Evolutionary conservation across 2,329 filamentous ascomycete species (phyloP).

Genomic region (Claviceps sp.): DNA sequence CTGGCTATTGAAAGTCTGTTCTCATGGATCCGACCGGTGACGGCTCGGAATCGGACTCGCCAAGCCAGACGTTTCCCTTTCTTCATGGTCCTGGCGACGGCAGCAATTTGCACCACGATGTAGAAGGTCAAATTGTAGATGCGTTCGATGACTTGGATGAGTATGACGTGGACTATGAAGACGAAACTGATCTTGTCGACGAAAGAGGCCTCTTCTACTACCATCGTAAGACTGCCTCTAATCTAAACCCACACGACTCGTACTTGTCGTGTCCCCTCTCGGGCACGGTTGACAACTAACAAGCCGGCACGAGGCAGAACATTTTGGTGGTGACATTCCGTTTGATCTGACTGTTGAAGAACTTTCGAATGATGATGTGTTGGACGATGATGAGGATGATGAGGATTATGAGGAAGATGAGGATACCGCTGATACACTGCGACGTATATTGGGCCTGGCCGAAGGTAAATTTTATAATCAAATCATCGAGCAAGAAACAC

Average conservation of each 20-base stretch:
- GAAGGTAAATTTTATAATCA: constrained; percentile 13
- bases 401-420: neutral
- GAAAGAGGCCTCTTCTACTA: constrained; percentile 10
- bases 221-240: constrained; percentile 3
- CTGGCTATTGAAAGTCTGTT: too few species aligned
- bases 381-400: constrained; percentile 9
- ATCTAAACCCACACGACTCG: neutral
- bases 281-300: neutral
- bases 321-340: constrained; percentile 7
- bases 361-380: constrained; percentile 9
- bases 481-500: too few species aligned
- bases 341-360: constrained; percentile 12
- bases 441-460: constrained; percentile 21
- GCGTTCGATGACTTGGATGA: constrained; percentile 5
- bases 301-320: neutral
- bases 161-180: constrained; percentile 9
- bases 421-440: constrained; percentile 17
- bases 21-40: neutral
- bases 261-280: neutral
- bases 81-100: neutral
- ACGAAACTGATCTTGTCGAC: constrained; percentile 11
- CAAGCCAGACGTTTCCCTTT: neutral
- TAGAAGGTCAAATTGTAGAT: constrained; percentile 3
- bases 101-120: constrained; percentile 6
- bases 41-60: neutral